Conservation (phyloP, 306 rosid species). For the Urtica urens region DNA sequence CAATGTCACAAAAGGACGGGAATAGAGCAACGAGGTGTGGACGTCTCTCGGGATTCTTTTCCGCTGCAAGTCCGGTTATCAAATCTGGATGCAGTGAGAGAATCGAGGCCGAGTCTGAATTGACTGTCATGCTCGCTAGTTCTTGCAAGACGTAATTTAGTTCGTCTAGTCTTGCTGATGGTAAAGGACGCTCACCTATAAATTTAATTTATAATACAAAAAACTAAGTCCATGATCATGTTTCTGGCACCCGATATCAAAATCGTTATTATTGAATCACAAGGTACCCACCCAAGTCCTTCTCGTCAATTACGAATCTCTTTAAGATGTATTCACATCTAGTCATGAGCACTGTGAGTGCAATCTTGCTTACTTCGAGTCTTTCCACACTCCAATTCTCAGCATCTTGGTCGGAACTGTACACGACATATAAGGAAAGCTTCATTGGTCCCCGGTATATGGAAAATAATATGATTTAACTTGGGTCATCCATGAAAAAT, state of each 20-base stretch:
- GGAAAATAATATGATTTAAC: no score
- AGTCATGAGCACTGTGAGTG: constrained; percentile 55
- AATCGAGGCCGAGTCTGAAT: constrained; percentile 47
- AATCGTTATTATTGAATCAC: neutral
- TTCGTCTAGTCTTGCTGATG: constrained; percentile 80
- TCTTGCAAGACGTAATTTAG: constrained; percentile 60
- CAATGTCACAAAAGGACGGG: constrained; percentile 80
- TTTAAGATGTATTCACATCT: constrained; percentile 71
- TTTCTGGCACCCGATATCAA: neutral
- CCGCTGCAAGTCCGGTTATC: constrained; percentile 38
- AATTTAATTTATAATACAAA: neutral
- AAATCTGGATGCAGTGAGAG: constrained; percentile 52
- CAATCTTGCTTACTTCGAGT: constrained; percentile 76
- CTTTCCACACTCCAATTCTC: constrained; percentile 51
- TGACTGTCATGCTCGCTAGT: constrained; percentile 50
- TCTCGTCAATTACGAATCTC: constrained; percentile 71
- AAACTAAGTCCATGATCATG: constrained; percentile 7
- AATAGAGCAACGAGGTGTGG: constrained; percentile 69
- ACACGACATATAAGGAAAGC: constrained; percentile 5
- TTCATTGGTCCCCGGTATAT: neutral
- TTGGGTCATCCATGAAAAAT: no score
- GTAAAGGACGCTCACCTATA: constrained; percentile 69
- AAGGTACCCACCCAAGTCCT: constrained; percentile 44
- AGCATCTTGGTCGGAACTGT: constrained; percentile 40
- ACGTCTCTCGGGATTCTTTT: constrained; percentile 32